Conservation (phyloP, 1,284 basidiomycete genomes). For the Sporisorium iseilematis-ciliati region DNA sequence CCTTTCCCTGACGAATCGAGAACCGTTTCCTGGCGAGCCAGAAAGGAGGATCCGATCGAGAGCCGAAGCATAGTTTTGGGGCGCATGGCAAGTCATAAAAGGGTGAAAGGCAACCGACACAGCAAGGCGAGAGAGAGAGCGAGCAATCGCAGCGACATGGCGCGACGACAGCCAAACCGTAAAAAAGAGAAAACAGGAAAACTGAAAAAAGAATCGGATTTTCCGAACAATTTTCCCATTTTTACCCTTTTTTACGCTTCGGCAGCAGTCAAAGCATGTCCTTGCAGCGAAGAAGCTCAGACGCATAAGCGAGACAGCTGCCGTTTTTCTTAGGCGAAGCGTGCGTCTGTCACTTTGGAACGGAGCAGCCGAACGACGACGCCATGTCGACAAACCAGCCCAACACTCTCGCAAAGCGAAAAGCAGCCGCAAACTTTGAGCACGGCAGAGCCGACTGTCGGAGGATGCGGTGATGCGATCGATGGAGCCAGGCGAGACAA, state of each 20-base stretch:
- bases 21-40: background rate
- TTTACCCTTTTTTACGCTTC: conserved; percentile 2
- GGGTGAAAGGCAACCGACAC: background rate
- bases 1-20: background rate
- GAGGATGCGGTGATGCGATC: too few relatives aligned
- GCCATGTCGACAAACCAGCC: too few relatives aligned
- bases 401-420: background rate
- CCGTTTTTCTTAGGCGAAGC: background rate
- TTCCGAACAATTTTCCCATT: conserved; percentile 2
- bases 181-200: background rate
- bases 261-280: conserved; percentile 6
- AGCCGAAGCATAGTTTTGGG: background rate
- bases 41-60: background rate
- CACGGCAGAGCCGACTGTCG: background rate
- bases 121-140: background rate
- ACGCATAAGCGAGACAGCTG: conserved; percentile 31
- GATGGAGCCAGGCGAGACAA: background rate
- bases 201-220: conserved; percentile 5
- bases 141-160: conserved; percentile 1
- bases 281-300: conserved; percentile 4
- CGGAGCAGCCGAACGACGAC: background rate
- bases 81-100: background rate
- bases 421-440: background rate
- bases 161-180: conserved; percentile 4
- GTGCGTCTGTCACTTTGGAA: background rate